These are phyloP conservation scores for Zymoseptoria brevis DNA, from an alignment of 2,329 filamentous ascomycete genomes.

Conservation along the genomic window DNA sequence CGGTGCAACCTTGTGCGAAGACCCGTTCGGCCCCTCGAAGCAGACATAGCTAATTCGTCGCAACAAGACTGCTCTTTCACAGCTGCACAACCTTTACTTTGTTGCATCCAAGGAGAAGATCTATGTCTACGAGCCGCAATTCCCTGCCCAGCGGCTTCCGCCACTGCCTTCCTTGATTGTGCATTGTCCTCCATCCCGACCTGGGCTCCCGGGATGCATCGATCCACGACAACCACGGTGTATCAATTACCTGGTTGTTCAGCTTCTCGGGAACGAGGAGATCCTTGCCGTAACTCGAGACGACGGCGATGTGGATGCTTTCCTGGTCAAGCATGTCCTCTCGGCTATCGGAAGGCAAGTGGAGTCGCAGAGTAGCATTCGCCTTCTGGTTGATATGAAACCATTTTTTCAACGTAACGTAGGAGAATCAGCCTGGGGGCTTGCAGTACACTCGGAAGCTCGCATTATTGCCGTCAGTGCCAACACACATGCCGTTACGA, in stretches of 20 bases:
- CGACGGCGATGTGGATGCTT: conserved; percentile 47
- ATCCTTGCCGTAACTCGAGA: conserved; percentile 48
- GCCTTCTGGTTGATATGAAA: conserved; percentile 35
- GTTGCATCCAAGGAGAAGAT: conserved; percentile 36
- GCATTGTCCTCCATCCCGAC: conserved; percentile 30
- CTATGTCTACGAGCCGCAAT: conserved; percentile 38
- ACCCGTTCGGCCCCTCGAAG: background rate
- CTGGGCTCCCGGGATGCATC: conserved; percentile 27
- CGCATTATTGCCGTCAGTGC: conserved; percentile 78
- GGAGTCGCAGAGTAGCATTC: conserved; percentile 18
- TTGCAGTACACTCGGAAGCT: conserved; percentile 73
- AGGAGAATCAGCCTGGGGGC: conserved; percentile 73
- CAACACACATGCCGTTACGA: conserved; percentile 55
- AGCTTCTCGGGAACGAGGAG: conserved; percentile 40
- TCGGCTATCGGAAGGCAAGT: conserved; percentile 26
- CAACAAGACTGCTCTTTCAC: conserved; percentile 37
- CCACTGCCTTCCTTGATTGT: conserved; percentile 32
- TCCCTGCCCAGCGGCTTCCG: conserved; percentile 35
- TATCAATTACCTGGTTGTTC: conserved; percentile 39
- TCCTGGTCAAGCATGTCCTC: conserved; percentile 30
- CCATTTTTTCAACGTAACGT: conserved; percentile 72
- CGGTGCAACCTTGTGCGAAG: background rate
- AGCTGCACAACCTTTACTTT: conserved; percentile 42
- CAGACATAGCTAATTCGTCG: conserved; percentile 2
- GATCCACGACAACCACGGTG: conserved; percentile 34